Base-by-base conservation (phyloP, 2,329 filamentous ascomycete genomes). In the Pseudofabraea citricarpa region DNA sequence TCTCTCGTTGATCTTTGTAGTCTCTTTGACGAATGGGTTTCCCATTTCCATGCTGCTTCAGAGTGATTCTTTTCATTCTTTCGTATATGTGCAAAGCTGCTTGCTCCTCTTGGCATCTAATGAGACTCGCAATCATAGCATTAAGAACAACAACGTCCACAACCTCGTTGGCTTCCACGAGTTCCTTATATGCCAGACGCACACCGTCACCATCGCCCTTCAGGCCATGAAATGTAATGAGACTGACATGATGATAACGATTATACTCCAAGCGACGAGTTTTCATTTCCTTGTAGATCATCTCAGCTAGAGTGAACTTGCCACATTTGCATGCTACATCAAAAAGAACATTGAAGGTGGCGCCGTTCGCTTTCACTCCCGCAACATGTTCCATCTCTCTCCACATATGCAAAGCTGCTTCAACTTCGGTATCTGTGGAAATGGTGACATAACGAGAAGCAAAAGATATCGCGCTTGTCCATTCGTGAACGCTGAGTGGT, bases 261-360 rank as follows among this genome's bases (percentile, higher is more conserved):
- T 87, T 87, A 54, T 84, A 82, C 10, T 70, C 63, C 41, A 91
- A 68, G 0, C 78, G 76, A 22, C 93, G 82, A 12, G 63, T 68
- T 39, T 75, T 70, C 83, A 97, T 90, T 66, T 97, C 90, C 44
- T 79, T 73, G 55, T 90, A 81, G 9, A 97, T 78, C 68, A 88
- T 87, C 55, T 96, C 87, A 3, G 90, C 90, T 18, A 97, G 77
- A 1, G 73, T 71, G 52, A 86, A 95, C 58, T 94, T 93, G 29
- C 87, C 86, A 0, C 88, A 81, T 63, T 93, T 94, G 53, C 88
- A 79, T 1, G 93, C 89, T 9, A 89, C 77, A 58, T 96, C 87
- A 55, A 95, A 96, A 10, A 98, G 74, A 36, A 96, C 85, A 59
- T 93, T 95, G 65, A 98, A 94, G 0, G 91, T 95, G n/a, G 90